phyloP scores from a whole-genome alignment of 257 asterid genomes.

The Echium plantagineum region DNA sequence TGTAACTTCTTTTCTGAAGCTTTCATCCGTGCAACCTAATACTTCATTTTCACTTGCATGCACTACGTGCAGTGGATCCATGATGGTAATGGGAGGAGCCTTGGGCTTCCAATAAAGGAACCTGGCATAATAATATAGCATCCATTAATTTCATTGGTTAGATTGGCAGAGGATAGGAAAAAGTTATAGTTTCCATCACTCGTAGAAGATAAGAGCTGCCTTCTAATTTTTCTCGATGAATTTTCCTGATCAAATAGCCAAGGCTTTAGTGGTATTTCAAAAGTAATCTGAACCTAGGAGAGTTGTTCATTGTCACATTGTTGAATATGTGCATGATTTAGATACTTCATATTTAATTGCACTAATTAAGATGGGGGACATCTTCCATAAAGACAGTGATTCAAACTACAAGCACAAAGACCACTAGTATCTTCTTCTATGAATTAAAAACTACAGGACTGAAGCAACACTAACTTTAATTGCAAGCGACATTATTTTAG shows the following conservation, averaged over 20 bases:
- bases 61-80: slow-evolving; percentile 48
- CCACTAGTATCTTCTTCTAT: not conserved
- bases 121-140: slow-evolving; percentile 18
- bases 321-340: not conserved
- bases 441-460: not conserved
- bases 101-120: slow-evolving; percentile 12
- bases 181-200: too few relatives aligned
- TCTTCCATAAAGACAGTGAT: not conserved
- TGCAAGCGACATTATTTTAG: not conserved
- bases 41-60: slow-evolving; percentile 33
- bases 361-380: not conserved
- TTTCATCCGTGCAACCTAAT: slow-evolving; percentile 29
- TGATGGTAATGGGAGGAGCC: slow-evolving; percentile 21
- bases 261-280: not conserved
- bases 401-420: not conserved
- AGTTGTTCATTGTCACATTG: not conserved
- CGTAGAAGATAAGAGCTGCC: too few relatives aligned
- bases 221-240: too few relatives aligned
- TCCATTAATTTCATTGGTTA: slow-evolving; percentile 2
- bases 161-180: not conserved
- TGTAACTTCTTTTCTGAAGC: slow-evolving; percentile 32
- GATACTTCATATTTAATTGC: not conserved
- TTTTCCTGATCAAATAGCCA: not conserved
- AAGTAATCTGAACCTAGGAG: not conserved
- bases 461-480: not conserved